These are phyloP conservation scores for Aphanocladium album DNA, from an alignment of 2,329 filamentous ascomycete species.

Conservation along the genomic window DNA sequence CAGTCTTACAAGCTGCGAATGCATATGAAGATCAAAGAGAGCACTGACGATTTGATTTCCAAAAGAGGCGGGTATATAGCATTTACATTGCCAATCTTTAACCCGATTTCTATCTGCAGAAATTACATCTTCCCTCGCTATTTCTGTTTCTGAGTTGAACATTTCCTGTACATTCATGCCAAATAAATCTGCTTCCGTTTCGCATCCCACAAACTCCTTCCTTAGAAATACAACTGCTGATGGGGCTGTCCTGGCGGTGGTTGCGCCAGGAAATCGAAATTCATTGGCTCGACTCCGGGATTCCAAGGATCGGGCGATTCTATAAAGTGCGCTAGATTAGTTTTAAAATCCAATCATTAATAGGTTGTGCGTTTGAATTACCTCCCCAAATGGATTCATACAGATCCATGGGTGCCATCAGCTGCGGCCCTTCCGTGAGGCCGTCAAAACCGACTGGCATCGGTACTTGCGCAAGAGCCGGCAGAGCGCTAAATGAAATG, in stretches of 20 bases:
- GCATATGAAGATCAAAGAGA: slow-evolving; percentile 55
- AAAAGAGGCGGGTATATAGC: not conserved
- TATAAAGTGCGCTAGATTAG: slow-evolving; percentile 21
- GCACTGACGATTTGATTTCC: slow-evolving; percentile 41
- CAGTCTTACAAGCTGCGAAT: slow-evolving; percentile 15
- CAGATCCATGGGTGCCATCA: slow-evolving; percentile 63
- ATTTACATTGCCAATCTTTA: not conserved
- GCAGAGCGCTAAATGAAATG: slow-evolving; percentile 22
- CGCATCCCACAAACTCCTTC: not conserved
- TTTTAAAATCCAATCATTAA: not conserved
- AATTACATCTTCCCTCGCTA: no score
- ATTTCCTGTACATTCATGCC: not conserved
- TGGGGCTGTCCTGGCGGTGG: slow-evolving; percentile 54
- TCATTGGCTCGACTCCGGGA: slow-evolving; percentile 50
- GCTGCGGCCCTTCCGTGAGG: slow-evolving; percentile 52
- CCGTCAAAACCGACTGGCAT: slow-evolving; percentile 34
- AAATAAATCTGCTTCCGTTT: not conserved
- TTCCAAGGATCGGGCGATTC: slow-evolving; percentile 58
- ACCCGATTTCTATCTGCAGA: no score
- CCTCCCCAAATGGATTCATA: slow-evolving; percentile 66
- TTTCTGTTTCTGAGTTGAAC: not conserved
- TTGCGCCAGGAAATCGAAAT: slow-evolving; percentile 56
- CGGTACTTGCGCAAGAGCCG: slow-evolving; percentile 35
- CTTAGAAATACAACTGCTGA: slow-evolving; percentile 54
- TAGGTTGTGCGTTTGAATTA: slow-evolving; percentile 22